Conservation (phyloP, 768 basidiomycete species). For the Naganishia onofrii region DNA sequence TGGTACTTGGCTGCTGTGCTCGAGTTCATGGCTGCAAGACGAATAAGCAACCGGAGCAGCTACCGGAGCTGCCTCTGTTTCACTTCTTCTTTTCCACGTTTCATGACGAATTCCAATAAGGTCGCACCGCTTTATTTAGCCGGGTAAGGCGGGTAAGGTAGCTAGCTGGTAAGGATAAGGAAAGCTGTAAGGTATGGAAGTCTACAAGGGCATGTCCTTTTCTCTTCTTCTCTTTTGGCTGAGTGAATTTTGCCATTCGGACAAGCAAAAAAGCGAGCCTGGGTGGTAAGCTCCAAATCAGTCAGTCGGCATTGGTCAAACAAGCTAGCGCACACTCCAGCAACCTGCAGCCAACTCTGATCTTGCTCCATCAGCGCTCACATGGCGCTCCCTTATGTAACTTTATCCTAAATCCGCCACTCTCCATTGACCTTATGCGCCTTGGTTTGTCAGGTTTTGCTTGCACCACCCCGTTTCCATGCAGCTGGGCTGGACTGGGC, state of each 20-base stretch:
- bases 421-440: not conserved
- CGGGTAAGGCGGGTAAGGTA: too few species aligned
- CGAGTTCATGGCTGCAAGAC: not conserved
- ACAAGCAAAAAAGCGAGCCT: too few species aligned
- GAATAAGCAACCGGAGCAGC: not conserved
- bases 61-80: slow-evolving; percentile 5
- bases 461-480: not conserved
- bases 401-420: too few species aligned
- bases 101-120: not conserved
- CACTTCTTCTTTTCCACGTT: not conserved
- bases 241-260: slow-evolving; percentile 4
- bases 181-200: not conserved
- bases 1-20: not conserved
- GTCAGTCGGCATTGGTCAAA: not conserved
- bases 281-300: not conserved
- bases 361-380: too few species aligned
- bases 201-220: not conserved
- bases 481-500: too few species aligned
- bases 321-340: not conserved
- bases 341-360: not conserved
- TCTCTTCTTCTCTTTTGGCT: not conserved
- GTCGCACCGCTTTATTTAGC: slow-evolving; percentile 4
- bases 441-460: slow-evolving; percentile 2
- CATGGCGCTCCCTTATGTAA: too few species aligned
- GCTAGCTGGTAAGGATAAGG: too few species aligned